phyloP scores from a whole-genome alignment of 2,329 filamentous ascomycete species.

The Cordyceps javanica region DNA sequence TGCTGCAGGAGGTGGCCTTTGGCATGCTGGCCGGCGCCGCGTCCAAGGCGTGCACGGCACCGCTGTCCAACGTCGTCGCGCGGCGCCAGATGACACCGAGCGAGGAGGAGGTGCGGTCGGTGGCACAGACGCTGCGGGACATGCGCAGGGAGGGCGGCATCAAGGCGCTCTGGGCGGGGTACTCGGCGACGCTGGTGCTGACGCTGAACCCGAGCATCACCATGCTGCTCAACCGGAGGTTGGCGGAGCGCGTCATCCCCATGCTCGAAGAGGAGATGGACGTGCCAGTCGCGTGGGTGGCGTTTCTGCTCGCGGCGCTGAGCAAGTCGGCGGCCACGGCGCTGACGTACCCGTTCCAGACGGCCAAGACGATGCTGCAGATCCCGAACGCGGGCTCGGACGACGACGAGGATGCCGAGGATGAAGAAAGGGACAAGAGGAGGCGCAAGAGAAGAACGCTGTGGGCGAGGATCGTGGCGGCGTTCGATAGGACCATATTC shows the following conservation, averaged over 20 bases:
- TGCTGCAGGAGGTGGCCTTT: constrained; percentile 67
- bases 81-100: constrained; percentile 65
- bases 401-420: background rate
- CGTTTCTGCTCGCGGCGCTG: constrained; percentile 57
- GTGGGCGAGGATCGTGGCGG: constrained; percentile 15
- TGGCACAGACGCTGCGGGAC: constrained; percentile 52
- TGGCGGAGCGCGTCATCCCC: constrained; percentile 55
- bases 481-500: constrained; percentile 50
- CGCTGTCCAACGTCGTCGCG: constrained; percentile 75
- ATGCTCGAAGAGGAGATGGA: constrained; percentile 36
- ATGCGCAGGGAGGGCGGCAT: constrained; percentile 63
- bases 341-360: constrained; percentile 78
- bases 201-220: constrained; percentile 84
- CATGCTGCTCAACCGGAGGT: constrained; percentile 71
- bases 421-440: constrained; percentile 8
- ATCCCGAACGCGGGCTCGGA: constrained; percentile 33
- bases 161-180: constrained; percentile 79
- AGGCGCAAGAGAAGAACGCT: constrained; percentile 4
- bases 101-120: constrained; percentile 25
- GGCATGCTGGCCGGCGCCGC: constrained; percentile 69
- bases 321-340: constrained; percentile 73
- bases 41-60: constrained; percentile 70
- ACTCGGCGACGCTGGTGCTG: constrained; percentile 71
- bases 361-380: constrained; percentile 76
- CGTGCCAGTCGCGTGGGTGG: constrained; percentile 31